Evolutionary conservation across 441 rosid species (phyloP).

Genomic region (Metrosideros polymorpha): DNA sequence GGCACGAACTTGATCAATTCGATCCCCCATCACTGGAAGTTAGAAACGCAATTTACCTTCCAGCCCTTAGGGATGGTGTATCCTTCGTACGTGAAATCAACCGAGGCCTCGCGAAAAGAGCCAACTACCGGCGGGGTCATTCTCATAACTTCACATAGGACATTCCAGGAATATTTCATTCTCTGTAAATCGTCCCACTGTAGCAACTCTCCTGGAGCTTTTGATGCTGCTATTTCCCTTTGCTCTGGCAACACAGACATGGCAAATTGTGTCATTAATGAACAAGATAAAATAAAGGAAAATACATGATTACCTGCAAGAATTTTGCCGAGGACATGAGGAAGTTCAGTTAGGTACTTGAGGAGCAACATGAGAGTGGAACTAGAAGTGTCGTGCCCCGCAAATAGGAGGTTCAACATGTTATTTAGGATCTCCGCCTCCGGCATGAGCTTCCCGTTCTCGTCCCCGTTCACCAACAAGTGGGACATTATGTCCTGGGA

Average conservation of each 20-base stretch:
- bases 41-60: no score
- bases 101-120: background rate
- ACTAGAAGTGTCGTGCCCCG: background rate
- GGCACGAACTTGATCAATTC: background rate
- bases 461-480: background rate
- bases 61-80: background rate
- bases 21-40: background rate
- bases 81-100: background rate
- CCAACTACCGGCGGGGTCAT: background rate
- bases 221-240: background rate
- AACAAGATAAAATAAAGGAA: no score
- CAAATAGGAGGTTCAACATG: background rate
- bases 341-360: background rate
- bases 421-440: background rate
- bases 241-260: background rate
- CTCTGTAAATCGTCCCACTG: constrained; percentile 2
- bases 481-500: background rate
- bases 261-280: background rate
- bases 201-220: background rate
- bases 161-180: background rate
- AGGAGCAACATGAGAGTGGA: background rate
- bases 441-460: background rate
- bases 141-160: background rate
- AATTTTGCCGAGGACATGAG: background rate
- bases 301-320: background rate